A percentile compares a stretch with the other conserved stretches of the same genome.
Conservation (phyloP, 1,284 basidiomycete species). For the Mycena citricolor region DNA sequence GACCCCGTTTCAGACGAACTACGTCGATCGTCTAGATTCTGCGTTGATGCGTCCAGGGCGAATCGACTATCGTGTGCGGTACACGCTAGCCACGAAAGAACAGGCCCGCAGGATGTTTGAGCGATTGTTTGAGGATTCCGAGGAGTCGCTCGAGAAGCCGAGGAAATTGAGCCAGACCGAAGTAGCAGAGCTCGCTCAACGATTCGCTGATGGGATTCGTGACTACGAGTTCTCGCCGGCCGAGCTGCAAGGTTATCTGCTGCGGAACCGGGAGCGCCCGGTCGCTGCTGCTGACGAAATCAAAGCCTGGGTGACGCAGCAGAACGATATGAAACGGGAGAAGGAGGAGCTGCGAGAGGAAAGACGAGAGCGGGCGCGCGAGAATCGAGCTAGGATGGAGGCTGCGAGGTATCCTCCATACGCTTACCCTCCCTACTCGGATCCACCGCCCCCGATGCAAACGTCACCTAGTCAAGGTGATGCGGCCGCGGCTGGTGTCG, state of each 20-base stretch:
- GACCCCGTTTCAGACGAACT: constrained; percentile 17
- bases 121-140: constrained; percentile 16
- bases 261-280: constrained; percentile 41
- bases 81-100: constrained; percentile 13
- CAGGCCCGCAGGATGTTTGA: constrained; percentile 16
- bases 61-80: constrained; percentile 18
- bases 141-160: constrained; percentile 6
- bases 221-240: constrained; percentile 41
- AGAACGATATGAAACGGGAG: constrained; percentile 27
- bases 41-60: constrained; percentile 21
- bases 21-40: constrained; percentile 20
- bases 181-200: constrained; percentile 28
- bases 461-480: too few relatives aligned
- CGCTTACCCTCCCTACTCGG: too few relatives aligned
- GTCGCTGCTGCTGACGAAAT: constrained; percentile 33
- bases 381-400: constrained; percentile 13
- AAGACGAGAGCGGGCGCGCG: constrained; percentile 15
- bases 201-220: constrained; percentile 37
- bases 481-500: too few relatives aligned
- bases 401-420: too few relatives aligned
- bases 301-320: constrained; percentile 33
- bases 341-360: constrained; percentile 23
- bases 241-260: constrained; percentile 45
- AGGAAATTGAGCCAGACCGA: constrained; percentile 4
- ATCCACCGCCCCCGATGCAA: too few relatives aligned